Evolutionary conservation across 2,329 filamentous ascomycete genomes (phyloP), one percentile per base, ranked within the genome.

Genomic region (Xylaria arbuscula): DNA sequence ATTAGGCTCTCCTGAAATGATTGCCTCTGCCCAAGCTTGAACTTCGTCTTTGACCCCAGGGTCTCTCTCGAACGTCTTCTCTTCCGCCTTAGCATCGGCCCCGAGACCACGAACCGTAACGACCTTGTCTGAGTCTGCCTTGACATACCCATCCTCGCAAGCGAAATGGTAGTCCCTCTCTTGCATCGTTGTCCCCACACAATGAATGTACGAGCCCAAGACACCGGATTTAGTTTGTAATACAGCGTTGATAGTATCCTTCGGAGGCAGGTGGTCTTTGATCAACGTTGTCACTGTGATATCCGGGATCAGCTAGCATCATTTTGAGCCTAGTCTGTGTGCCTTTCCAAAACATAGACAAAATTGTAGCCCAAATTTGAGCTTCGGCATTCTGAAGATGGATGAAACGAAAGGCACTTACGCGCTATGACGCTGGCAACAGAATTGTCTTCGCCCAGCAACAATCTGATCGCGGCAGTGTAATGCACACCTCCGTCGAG

Each of bases 401-500:
- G 38, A 15, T n/a, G 24, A 32, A 32, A 45, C 15, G n/a, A 28
- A 8, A 45, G 32, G 15, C 15, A 45, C 55, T 57, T 32, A 57
- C 55, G 87, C 0, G 88, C 88, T 19, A 83, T 81, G 2, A 91
- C 78, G 40, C 79, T 81, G 13, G 80, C 78, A 34, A 86, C 80
- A 9, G 83, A 80, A 55, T 85, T 78, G 17, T 81, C 81, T 0
- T 79, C 69, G 19, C 83, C 82, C 1, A 93, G 80, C 50, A 94
- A 76, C 38, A 87, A 77, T 17, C 92, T 83, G 58, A 90, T 83
- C 0, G 81, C 89, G 8, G 92, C 92, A 7, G 89, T 82, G 68
- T 88, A 90, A 78, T 94, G 92, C 32, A 94, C 90, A 51, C 92
- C 92, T 15, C 88, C 91, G 75, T 94, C 92, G 1, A 94, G 86